Conservation (phyloP, 73 alveolate genomes). For the Paramecium tetraurelia region DNA sequence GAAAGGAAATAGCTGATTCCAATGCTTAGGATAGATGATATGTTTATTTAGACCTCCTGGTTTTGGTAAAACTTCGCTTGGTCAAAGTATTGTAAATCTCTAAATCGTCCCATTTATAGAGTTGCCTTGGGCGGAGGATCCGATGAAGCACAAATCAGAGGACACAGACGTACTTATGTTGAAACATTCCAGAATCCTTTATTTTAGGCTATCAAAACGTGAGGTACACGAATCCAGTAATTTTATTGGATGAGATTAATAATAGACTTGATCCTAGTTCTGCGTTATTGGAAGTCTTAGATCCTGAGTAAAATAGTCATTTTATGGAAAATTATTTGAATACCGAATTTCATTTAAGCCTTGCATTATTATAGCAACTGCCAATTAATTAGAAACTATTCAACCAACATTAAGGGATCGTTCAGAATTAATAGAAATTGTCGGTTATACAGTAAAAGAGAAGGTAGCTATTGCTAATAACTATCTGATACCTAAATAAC, state of each 20-base stretch:
- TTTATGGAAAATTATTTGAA: conserved; percentile 86
- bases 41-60: conserved; percentile 97
- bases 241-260: conserved; percentile 93
- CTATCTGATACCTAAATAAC: conserved; percentile 87
- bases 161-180: conserved; percentile 95
- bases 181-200: conserved; percentile 93
- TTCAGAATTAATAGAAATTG: conserved; percentile 90
- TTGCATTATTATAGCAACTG: conserved; percentile 85
- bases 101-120: conserved; percentile 90
- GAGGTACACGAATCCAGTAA: conserved; percentile 90
- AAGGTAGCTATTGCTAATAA: conserved; percentile 83
- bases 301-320: conserved; percentile 89
- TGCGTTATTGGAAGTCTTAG: conserved; percentile 95
- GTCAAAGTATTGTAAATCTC: conserved; percentile 89
- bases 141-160: conserved; percentile 96
- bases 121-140: conserved; percentile 93
- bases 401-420: conserved; percentile 91
- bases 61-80: conserved; percentile 96
- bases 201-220: conserved; percentile 83
- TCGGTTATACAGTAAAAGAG: conserved; percentile 86
- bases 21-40: conserved; percentile 77
- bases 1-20: conserved; percentile 50
- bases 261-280: conserved; percentile 90
- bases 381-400: conserved; percentile 84
- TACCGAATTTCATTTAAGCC: conserved; percentile 82